Base-by-base conservation (phyloP, 1,284 basidiomycete species). In the Spongispora temasekensis region DNA sequence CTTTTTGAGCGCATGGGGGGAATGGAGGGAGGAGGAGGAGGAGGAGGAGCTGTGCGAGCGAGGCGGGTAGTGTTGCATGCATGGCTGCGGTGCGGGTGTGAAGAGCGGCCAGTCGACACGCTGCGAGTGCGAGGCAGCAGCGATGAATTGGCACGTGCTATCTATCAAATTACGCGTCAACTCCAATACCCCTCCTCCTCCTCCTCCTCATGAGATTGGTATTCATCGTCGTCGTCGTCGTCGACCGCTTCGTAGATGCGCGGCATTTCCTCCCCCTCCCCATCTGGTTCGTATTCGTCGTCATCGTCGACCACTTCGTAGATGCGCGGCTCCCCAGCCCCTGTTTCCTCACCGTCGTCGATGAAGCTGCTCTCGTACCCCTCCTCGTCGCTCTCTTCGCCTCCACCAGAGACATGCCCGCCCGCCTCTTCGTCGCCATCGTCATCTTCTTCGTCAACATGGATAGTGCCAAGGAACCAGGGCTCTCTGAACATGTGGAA, bases 311-410 rank as follows among this genome's bases (percentile, higher is more conserved):
- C 23, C 12, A 73, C 57, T 46, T 74, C 68, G 34, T 70, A 64
- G 59, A 76, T 68, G 35, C 69, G 74, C 21, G 61, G 61, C 12
- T 58, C 60, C 30, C 50, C 37, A 50, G 25, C 54, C 44, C 62
- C 55, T 17, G 51, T 59, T 30, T 27, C 53, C 35, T 66, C 53
- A 21, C 61, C 75, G 60, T 83, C 82, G 50, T 83, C 83, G 53
- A 85, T 82, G 61, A 85, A 85, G 65, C 81, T 82, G 63, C 78
- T 78, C 61, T 81, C 81, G 57, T 83, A 82, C 2, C 68, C 71
- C 21, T 68, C 69, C 7, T 67, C 71, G 2, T 67, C 71, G 28
- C 71, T 70, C 21, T 69, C 74, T 8, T 62, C 69, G 12, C 59
- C 72, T n/a, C 61, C 61, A n/a, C 60, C 58, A 8, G 12, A 53